Conservation (phyloP, 768 basidiomycete species). For the Sporobolomyces pararoseus region DNA sequence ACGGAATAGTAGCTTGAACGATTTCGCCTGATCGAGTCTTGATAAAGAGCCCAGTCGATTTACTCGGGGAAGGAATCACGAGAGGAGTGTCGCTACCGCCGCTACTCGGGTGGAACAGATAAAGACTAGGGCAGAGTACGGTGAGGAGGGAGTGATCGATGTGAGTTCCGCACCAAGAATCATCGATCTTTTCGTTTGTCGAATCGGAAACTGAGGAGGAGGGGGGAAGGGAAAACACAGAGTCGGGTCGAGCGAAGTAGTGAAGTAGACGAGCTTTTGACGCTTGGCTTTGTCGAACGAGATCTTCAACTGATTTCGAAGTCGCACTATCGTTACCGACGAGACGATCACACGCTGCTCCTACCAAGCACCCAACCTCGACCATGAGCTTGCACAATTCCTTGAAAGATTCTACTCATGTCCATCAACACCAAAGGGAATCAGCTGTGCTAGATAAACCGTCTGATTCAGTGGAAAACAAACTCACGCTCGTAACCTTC, state of each 20-base stretch:
- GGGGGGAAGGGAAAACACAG: not conserved
- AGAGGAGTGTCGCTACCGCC: slow-evolving; percentile 9
- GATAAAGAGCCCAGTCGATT: slow-evolving; percentile 83
- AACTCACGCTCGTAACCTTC: slow-evolving; percentile 33
- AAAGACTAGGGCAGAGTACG: slow-evolving; percentile 90
- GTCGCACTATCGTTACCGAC: slow-evolving; percentile 53
- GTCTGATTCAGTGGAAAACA: not conserved
- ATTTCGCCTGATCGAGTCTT: slow-evolving; percentile 73
- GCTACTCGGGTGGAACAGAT: slow-evolving; percentile 57
- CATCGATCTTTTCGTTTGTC: slow-evolving; percentile 53
- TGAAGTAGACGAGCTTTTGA: slow-evolving; percentile 92
- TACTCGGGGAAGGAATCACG: slow-evolving; percentile 62
- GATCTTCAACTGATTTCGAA: slow-evolving; percentile 61
- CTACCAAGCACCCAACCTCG: slow-evolving; percentile 72
- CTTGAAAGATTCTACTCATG: slow-evolving; percentile 85
- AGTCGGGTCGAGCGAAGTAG: slow-evolving; percentile 67
- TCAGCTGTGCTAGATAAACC: slow-evolving; percentile 46
- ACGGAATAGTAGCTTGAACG: slow-evolving; percentile 79
- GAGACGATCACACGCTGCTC: slow-evolving; percentile 84
- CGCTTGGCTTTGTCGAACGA: slow-evolving; percentile 73
- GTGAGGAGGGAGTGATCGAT: slow-evolving; percentile 78
- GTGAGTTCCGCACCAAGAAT: slow-evolving; percentile 94
- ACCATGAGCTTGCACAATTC: slow-evolving; percentile 77
- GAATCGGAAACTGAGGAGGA: not conserved
- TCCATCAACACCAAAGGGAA: slow-evolving; percentile 54